phyloP scores from a whole-genome alignment of 1,284 basidiomycete species.

The Golubevia pallescens region DNA sequence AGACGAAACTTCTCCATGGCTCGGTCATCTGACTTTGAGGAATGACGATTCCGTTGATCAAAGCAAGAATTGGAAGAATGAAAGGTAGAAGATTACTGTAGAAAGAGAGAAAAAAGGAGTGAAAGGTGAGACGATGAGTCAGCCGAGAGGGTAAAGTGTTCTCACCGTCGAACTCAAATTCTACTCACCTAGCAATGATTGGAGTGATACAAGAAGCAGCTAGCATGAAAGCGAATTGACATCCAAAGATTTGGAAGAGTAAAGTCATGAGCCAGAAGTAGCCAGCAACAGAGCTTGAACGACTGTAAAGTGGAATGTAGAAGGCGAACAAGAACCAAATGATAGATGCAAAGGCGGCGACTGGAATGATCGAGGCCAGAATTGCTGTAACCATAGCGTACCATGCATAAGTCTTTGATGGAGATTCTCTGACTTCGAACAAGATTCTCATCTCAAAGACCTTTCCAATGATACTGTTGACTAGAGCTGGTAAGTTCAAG shows the following conservation, averaged over 20 bases:
- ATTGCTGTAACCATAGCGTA: slow-evolving; percentile 30
- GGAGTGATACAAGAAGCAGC: slow-evolving; percentile 51
- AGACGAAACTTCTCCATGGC: slow-evolving; percentile 34
- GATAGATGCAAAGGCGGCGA: slow-evolving; percentile 48
- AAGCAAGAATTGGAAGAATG: slow-evolving; percentile 51
- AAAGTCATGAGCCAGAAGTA: slow-evolving; percentile 43
- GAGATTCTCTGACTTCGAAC: slow-evolving; percentile 34
- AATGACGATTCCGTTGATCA: slow-evolving; percentile 55
- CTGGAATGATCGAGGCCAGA: slow-evolving; percentile 30
- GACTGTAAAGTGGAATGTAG: slow-evolving; percentile 41
- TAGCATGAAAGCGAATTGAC: slow-evolving; percentile 41
- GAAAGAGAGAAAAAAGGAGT: too few species aligned
- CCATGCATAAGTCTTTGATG: slow-evolving; percentile 46
- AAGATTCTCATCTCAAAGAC: slow-evolving; percentile 44
- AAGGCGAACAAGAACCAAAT: slow-evolving; percentile 56
- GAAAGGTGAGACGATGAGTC: too few species aligned
- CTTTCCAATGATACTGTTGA: slow-evolving; percentile 43
- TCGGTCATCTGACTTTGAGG: slow-evolving; percentile 36
- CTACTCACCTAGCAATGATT: slow-evolving; percentile 25
- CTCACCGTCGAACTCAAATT: too few species aligned
- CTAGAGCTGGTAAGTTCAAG: slow-evolving; percentile 38
- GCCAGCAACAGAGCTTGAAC: slow-evolving; percentile 30
- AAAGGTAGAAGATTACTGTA: slow-evolving; percentile 45
- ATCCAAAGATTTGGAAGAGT: slow-evolving; percentile 29
- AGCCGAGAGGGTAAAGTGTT: too few species aligned